These are phyloP conservation scores for Tilletia caries DNA, from an alignment of 1,284 basidiomycete species.

Conservation along the genomic window DNA sequence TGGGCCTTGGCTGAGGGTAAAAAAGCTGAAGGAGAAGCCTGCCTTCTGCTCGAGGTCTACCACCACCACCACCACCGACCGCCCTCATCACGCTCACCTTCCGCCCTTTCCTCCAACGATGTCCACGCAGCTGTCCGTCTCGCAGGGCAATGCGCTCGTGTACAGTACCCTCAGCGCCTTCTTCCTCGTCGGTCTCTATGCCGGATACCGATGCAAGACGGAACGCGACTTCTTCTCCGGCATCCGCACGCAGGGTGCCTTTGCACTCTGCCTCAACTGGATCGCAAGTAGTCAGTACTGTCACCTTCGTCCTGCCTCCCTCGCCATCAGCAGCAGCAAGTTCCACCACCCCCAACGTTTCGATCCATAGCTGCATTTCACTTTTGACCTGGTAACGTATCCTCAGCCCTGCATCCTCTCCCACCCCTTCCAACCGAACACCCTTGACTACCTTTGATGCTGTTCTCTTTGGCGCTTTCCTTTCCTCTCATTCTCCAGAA, in stretches of 20 bases:
- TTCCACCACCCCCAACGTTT: too few species aligned
- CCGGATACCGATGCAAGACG: slow-evolving; percentile 47
- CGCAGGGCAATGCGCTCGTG: slow-evolving; percentile 48
- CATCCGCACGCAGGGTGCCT: slow-evolving; percentile 49
- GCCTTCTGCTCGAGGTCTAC: too few species aligned
- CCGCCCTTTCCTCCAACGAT: too few species aligned
- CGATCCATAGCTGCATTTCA: too few species aligned
- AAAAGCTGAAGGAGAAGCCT: too few species aligned
- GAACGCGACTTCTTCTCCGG: slow-evolving; percentile 48
- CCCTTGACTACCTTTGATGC: neutral
- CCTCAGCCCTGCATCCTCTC: neutral
- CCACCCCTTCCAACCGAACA: too few species aligned
- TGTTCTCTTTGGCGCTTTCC: too few species aligned
- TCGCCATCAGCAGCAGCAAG: slow-evolving; percentile 16
- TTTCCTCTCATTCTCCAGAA: neutral
- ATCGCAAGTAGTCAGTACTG: slow-evolving; percentile 52
- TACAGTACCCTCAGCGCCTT: slow-evolving; percentile 50
- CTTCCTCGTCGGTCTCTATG: slow-evolving; percentile 50
- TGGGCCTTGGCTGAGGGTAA: too few species aligned
- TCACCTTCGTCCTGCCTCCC: slow-evolving; percentile 1
- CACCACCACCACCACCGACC: too few species aligned
- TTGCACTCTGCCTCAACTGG: slow-evolving; percentile 52
- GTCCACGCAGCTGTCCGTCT: slow-evolving; percentile 26
- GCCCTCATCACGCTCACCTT: too few species aligned
- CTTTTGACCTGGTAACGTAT: neutral